A percentile compares a stretch with the other conserved stretches of the same genome.
phyloP scores from a whole-genome alignment of 495 filamentous ascomycete genomes.

The Endocarpon pusillum region DNA sequence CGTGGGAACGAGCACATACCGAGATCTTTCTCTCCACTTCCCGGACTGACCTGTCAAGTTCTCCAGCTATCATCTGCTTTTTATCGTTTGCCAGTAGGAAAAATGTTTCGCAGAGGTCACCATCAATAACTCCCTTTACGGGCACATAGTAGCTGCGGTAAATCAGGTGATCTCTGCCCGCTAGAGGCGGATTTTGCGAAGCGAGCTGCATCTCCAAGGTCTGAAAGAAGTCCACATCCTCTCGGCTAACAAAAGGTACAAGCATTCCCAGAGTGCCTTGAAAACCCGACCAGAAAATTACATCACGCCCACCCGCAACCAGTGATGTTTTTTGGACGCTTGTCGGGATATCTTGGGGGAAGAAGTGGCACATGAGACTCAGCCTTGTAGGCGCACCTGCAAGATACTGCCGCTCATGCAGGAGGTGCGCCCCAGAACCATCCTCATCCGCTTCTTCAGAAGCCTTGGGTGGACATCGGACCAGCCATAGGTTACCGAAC shows the following conservation, averaged over 20 bases:
- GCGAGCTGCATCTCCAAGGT: conserved; percentile 75
- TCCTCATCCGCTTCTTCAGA: conserved; percentile 87
- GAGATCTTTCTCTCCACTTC: conserved; percentile 94
- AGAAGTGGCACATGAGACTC: conserved; percentile 73
- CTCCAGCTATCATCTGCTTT: conserved; percentile 86
- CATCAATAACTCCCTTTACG: conserved; percentile 91
- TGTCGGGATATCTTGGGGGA: conserved; percentile 79
- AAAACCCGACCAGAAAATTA: conserved; percentile 84
- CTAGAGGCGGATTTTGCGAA: conserved; percentile 66
- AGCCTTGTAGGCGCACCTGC: conserved; percentile 76
- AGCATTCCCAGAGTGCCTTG: conserved; percentile 87
- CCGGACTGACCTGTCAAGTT: conserved; percentile 74
- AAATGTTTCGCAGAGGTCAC: conserved; percentile 93
- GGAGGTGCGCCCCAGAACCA: conserved; percentile 71
- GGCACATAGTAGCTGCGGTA: conserved; percentile 95
- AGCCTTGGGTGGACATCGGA: conserved; percentile 72
- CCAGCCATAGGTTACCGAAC: conserved; percentile 88
- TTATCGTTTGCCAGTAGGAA: conserved; percentile 62
- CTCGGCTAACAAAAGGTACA: conserved; percentile 73
- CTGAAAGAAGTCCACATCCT: conserved; percentile 96
- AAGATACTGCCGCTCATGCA: conserved; percentile 75
- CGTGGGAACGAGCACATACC: conserved; percentile 32
- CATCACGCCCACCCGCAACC: conserved; percentile 79
- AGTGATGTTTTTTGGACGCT: conserved; percentile 77
- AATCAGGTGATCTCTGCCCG: conserved; percentile 84